A percentile compares a stretch with the other conserved stretches of the same genome.
These are phyloP conservation scores for Chamaecrista fasciculata DNA, from an alignment of 306 rosid species.

Conservation along the genomic window DNA sequence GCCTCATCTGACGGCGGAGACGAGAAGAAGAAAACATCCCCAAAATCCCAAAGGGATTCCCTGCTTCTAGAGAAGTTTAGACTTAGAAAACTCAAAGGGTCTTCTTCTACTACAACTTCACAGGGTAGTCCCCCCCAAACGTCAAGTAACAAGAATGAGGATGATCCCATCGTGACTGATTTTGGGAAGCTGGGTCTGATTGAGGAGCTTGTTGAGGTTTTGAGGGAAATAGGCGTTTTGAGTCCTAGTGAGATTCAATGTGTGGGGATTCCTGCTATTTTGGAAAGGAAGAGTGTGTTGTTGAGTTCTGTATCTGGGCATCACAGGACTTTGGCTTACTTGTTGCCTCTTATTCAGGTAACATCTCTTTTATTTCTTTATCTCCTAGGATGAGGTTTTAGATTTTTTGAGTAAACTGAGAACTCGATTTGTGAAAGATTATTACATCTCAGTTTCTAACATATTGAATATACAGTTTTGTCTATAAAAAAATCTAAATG, in stretches of 20 bases:
- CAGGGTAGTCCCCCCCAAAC: constrained; percentile 21
- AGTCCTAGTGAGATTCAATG: constrained; percentile 78
- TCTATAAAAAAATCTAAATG: too few relatives aligned
- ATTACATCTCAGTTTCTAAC: too few relatives aligned
- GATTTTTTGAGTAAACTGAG: too few relatives aligned
- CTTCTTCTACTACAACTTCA: constrained; percentile 40
- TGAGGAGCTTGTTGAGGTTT: constrained; percentile 58
- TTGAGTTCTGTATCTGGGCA: constrained; percentile 68
- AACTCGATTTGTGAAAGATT: too few relatives aligned
- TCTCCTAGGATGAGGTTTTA: too few relatives aligned
- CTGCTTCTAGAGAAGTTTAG: constrained; percentile 61
- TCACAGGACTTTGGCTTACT: constrained; percentile 72
- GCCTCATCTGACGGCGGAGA: constrained; percentile 24
- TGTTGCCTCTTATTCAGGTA: constrained; percentile 95
- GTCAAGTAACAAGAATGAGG: constrained; percentile 34
- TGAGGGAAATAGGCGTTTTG: constrained; percentile 53
- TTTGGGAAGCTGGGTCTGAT: constrained; percentile 65
- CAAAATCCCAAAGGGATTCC: constrained; percentile 49
- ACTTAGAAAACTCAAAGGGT: constrained; percentile 64
- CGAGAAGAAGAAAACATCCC: not conserved
- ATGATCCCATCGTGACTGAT: constrained; percentile 34
- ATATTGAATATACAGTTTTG: too few relatives aligned
- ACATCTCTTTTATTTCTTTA: not conserved
- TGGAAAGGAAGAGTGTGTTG: constrained; percentile 70
- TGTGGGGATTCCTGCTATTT: constrained; percentile 67